Evolutionary conservation across 2,329 filamentous ascomycete species (phyloP), one percentile per base, ranked within the genome.

Genomic region (Sporothrix euskadiensis): DNA sequence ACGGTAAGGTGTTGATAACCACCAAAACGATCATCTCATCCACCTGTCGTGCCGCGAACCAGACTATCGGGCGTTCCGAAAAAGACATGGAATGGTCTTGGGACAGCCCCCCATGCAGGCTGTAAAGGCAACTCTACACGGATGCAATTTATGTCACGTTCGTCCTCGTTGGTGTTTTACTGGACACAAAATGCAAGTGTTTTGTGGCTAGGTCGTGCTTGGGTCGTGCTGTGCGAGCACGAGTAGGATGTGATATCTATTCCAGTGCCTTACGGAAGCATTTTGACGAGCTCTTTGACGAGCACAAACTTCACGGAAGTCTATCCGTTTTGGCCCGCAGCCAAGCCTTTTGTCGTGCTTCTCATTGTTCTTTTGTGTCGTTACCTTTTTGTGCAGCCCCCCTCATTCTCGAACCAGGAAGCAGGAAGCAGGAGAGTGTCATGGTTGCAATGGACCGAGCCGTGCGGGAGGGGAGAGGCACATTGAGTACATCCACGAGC

Each of bases 381-480:
- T 56, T 26, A 22, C 10, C 12, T 26, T 19, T 35, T 16, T 14
- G 30, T 59, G 52, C 52, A 35, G 30, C 12, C 56, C 56, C 56
- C 8, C 56, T 14, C 26, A 26, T 30, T 59, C 52, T 59, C 26
- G 30, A 59, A 59, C 56, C n/a, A 63, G 8, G 30, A 12, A 30
- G 54, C 32, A 10, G 41, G 22, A 12, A 30, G 54, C 32, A 10
- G 41, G 22, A 19, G 12, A 56, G 35, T 30, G 52, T 4, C 14
- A 44, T 44, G 59, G 59, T 65, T 65, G 35, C 59, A 65, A 65
- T 26, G 59, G 59, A 26, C 59, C 35, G 35, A 65, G 35, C 59
- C 39, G 59, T 19, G n/a, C 35, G n/a, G 59, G 19, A 41, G 35
- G 59, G 52, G 6, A 52, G 14, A 61, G 12, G 26, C 16, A 8